Percentiles rank a stretch among this genome's conserved stretches.
phyloP scores from a whole-genome alignment of 2,329 filamentous ascomycete species.

The Calycina herbarum region DNA sequence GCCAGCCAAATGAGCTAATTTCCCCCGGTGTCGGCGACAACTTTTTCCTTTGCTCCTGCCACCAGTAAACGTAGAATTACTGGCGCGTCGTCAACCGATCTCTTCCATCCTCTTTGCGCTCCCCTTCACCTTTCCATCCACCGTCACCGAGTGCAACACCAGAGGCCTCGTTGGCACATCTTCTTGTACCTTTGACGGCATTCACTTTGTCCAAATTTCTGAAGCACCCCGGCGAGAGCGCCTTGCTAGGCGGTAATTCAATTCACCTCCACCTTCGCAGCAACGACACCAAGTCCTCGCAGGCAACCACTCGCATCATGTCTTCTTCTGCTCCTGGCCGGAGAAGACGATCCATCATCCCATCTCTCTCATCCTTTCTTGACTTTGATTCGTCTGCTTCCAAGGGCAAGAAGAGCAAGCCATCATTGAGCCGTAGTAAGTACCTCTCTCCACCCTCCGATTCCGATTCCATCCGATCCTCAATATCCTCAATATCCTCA shows the following conservation, averaged over 20 bases:
- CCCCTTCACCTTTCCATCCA: no score
- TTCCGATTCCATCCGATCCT: neutral
- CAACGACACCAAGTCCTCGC: neutral
- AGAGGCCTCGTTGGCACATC: neutral
- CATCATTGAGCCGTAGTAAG: slow-evolving; percentile 18
- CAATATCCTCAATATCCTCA: no score
- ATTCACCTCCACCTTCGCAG: neutral
- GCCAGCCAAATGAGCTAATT: neutral
- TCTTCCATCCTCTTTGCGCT: no score
- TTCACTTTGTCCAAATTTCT: neutral
- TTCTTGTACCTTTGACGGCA: neutral
- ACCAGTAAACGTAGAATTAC: neutral
- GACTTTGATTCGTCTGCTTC: slow-evolving; percentile 15
- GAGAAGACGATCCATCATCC: slow-evolving; percentile 27
- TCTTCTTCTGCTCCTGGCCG: slow-evolving; percentile 25
- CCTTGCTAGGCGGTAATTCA: neutral
- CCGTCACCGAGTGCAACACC: no score
- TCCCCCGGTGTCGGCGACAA: neutral
- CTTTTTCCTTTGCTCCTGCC: neutral
- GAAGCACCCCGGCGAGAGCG: neutral
- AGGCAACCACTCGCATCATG: slow-evolving; percentile 16
- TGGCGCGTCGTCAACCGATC: neutral
- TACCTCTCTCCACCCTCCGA: neutral
- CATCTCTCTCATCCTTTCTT: slow-evolving; percentile 24
- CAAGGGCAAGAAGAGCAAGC: slow-evolving; percentile 16